Evolutionary conservation across 139 green algal species (phyloP).

Genomic region (Pedinophyceae sp.): DNA sequence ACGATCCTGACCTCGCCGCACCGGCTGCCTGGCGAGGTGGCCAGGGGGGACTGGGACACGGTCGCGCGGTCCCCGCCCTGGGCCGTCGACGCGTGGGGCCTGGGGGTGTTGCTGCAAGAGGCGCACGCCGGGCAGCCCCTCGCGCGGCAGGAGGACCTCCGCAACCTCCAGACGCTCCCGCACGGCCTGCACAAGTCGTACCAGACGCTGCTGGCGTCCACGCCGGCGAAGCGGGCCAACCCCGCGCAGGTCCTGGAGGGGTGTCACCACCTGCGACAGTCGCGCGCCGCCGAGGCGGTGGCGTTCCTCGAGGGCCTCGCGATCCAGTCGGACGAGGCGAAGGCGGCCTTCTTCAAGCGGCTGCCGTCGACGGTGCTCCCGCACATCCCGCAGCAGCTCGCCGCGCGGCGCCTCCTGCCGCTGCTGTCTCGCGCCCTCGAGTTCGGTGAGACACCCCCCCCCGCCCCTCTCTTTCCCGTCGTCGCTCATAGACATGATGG

Average conservation of each 20-base stretch:
- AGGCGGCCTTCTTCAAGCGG: constrained; percentile 59
- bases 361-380: constrained; percentile 14
- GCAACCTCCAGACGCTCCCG: constrained; percentile 61
- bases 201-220: constrained; percentile 66
- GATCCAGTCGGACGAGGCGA: constrained; percentile 25
- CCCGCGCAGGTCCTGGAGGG: constrained; percentile 55
- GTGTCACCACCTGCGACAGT: constrained; percentile 70
- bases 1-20: constrained; percentile 66
- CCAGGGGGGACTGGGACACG: constrained; percentile 56
- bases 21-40: constrained; percentile 66
- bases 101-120: constrained; percentile 91
- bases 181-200: constrained; percentile 50
- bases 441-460: too few relatives aligned
- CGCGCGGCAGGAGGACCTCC: constrained; percentile 46
- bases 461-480: too few relatives aligned
- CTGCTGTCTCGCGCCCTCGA: constrained; percentile 69
- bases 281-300: constrained; percentile 75
- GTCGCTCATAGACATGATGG: too few relatives aligned
- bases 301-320: constrained; percentile 84
- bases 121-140: constrained; percentile 40
- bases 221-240: constrained; percentile 61
- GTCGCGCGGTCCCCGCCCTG: constrained; percentile 59
- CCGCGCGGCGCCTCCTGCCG: constrained; percentile 16
- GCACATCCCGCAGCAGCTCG: not conserved
- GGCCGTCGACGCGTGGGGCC: constrained; percentile 90